phyloP scores from a whole-genome alignment of 2,329 filamentous ascomycete species.

The Diaporthe sp. region DNA sequence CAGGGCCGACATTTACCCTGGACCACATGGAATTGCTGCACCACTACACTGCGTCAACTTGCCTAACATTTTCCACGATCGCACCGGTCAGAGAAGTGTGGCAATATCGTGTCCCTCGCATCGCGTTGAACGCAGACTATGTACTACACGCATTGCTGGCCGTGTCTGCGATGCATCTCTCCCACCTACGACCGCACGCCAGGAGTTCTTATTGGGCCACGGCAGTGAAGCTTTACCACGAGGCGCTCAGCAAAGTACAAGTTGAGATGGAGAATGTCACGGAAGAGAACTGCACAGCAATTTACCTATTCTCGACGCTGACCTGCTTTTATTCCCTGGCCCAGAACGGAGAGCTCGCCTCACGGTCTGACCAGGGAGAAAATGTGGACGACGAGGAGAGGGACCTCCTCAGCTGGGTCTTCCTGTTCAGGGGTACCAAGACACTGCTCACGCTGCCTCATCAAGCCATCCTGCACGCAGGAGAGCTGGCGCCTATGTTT shows the following conservation, averaged over 20 bases:
- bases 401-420: constrained; percentile 5
- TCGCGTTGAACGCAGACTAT: not conserved
- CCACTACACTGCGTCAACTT: constrained; percentile 3
- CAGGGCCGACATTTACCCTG: not conserved
- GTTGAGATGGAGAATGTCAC: not conserved
- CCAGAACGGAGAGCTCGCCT: not conserved
- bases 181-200: not conserved
- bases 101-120: not conserved
- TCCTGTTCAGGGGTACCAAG: not conserved
- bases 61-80: not conserved
- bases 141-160: not conserved
- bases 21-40: constrained; percentile 2
- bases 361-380: not conserved
- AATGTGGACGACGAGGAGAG: not conserved
- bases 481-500: not conserved
- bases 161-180: not conserved
- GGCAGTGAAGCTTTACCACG: not conserved
- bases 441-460: not conserved
- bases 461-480: not conserved
- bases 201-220: not conserved
- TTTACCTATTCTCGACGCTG: not conserved
- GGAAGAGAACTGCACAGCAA: not conserved
- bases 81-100: not conserved
- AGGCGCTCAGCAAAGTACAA: not conserved
- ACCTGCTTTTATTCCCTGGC: constrained; percentile 7